A percentile compares a stretch with the other conserved stretches of the same genome.
Conservation (phyloP, 192 early-diverging fungal genomes). For the Coemansia sp. region DNA sequence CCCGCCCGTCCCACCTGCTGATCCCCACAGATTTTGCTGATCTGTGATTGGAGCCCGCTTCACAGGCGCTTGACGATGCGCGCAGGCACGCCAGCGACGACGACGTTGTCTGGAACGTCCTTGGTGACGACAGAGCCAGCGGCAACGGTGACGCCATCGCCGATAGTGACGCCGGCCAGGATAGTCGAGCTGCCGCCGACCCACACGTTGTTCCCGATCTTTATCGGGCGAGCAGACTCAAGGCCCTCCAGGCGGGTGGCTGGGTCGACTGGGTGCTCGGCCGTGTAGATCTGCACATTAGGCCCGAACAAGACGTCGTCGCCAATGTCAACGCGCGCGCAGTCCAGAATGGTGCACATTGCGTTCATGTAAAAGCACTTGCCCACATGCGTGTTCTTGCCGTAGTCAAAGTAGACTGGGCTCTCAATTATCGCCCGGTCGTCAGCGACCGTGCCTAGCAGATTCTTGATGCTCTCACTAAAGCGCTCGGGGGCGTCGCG, state of each 20-base stretch:
- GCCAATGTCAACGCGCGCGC: slow-evolving; percentile 72
- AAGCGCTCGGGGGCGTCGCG: slow-evolving; percentile 37
- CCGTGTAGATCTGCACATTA: slow-evolving; percentile 74
- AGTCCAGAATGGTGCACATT: slow-evolving; percentile 77
- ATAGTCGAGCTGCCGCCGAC: slow-evolving; percentile 82
- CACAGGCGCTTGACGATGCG: slow-evolving; percentile 65
- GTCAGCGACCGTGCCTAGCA: slow-evolving; percentile 65
- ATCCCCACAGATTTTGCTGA: neutral
- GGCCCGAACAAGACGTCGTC: slow-evolving; percentile 76
- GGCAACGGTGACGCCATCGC: slow-evolving; percentile 71
- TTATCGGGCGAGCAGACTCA: slow-evolving; percentile 30
- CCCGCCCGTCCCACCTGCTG: neutral
- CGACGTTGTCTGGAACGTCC: slow-evolving; percentile 73
- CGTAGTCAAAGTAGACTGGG: slow-evolving; percentile 80
- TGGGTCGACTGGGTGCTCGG: slow-evolving; percentile 74
- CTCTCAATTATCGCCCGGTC: slow-evolving; percentile 62
- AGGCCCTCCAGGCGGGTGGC: slow-evolving; percentile 12
- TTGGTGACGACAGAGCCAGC: slow-evolving; percentile 92
- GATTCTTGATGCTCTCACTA: slow-evolving; percentile 28
- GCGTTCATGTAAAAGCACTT: slow-evolving; percentile 78
- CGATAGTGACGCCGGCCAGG: slow-evolving; percentile 87
- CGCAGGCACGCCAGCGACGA: slow-evolving; percentile 91
- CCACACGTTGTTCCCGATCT: slow-evolving; percentile 89
- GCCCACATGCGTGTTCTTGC: slow-evolving; percentile 74
- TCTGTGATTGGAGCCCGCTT: neutral